Conservation (phyloP, 768 basidiomycete species). For the Strobilomyces confusus region DNA sequence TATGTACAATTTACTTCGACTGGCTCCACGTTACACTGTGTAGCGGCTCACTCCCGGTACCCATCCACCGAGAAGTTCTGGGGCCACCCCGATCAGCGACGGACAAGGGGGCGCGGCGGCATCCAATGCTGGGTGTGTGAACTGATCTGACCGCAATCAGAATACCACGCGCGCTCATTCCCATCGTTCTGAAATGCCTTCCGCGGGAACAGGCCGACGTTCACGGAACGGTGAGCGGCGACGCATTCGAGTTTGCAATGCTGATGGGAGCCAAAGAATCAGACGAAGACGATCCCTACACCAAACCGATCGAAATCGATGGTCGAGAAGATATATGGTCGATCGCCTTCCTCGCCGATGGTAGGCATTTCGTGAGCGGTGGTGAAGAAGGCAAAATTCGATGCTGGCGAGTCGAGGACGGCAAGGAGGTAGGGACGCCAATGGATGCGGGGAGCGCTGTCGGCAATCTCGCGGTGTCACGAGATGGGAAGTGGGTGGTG, state of each 20-base stretch:
- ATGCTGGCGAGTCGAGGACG: not conserved
- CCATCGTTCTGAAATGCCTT: not conserved
- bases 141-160: not conserved
- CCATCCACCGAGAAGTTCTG: not conserved
- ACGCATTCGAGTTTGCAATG: not conserved
- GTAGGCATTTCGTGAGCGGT: not conserved
- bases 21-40: too few relatives aligned
- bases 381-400: not conserved
- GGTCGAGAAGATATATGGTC: not conserved
- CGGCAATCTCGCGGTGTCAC: not conserved
- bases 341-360: not conserved
- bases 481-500: not conserved
- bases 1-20: too few relatives aligned
- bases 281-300: not conserved
- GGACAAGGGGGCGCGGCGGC: too few relatives aligned
- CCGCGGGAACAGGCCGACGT: not conserved
- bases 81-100: too few relatives aligned
- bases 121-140: not conserved
- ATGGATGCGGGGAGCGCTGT: not conserved
- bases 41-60: too few relatives aligned
- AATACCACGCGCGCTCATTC: not conserved
- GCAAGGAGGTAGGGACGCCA: not conserved
- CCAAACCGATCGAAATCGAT: not conserved
- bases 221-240: not conserved
- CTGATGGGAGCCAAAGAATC: not conserved